These are phyloP conservation scores for Abrus precatorius DNA, from an alignment of 306 rosid genomes.

Conservation along the genomic window DNA sequence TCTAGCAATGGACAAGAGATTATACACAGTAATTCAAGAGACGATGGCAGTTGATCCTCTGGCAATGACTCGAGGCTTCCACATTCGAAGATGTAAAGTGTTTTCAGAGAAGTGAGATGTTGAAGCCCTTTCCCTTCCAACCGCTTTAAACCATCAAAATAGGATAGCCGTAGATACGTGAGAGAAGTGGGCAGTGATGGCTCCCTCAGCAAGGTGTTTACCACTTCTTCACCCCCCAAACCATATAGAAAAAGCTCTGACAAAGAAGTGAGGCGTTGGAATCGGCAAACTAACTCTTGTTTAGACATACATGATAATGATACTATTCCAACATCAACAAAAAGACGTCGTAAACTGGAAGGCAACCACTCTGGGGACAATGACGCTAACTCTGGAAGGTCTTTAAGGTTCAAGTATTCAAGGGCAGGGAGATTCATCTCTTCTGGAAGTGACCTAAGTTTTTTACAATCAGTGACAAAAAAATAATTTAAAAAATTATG, in stretches of 20 bases:
- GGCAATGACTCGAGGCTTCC: conserved; percentile 7
- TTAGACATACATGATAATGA: too few relatives aligned
- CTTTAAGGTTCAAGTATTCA: not conserved
- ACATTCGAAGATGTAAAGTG: not conserved
- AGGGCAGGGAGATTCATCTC: not conserved
- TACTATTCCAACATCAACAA: conserved; percentile 2
- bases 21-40: conserved; percentile 2
- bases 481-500: not conserved
- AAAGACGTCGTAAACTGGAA: conserved; percentile 1
- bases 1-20: conserved; percentile 26
- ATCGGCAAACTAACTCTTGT: not conserved
- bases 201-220: conserved; percentile 11
- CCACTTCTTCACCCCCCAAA: not conserved
- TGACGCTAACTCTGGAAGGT: conserved; percentile 9
- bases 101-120: conserved; percentile 24
- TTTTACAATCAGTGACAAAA: conserved; percentile 11
- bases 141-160: not conserved
- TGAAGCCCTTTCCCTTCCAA: conserved; percentile 8
- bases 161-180: not conserved
- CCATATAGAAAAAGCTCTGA: not conserved
- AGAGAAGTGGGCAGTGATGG: conserved; percentile 10
- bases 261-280: conserved; percentile 5
- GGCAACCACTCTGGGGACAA: not conserved
- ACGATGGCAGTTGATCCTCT: conserved; percentile 14
- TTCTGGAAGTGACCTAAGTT: conserved; percentile 5